Percentiles rank a stretch among this genome's conserved stretches.
Evolutionary conservation across 1,284 basidiomycete genomes (phyloP).

Genomic region (Vanrija sp.): DNA sequence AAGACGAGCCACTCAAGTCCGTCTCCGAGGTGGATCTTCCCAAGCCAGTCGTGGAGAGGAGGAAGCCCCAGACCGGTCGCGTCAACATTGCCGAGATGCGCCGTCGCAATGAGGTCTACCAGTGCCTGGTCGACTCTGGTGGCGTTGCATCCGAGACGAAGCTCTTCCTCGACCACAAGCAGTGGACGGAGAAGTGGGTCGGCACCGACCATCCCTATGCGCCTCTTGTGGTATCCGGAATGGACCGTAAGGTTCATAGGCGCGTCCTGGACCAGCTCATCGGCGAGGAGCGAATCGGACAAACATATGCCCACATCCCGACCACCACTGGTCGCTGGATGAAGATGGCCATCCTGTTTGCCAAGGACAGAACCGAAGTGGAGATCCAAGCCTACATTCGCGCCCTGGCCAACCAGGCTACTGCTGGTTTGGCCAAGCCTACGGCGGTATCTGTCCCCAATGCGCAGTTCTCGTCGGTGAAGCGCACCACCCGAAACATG

Average conservation of each 20-base stretch:
- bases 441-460: conserved; percentile 1
- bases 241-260: conserved; percentile 37
- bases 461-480: neutral
- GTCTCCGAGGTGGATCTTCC: neutral
- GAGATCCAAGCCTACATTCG: conserved; percentile 29
- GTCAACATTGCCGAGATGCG: conserved; percentile 30
- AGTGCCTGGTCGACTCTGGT: conserved; percentile 28
- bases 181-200: conserved; percentile 31
- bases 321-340: conserved; percentile 36
- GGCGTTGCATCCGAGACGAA: conserved; percentile 25
- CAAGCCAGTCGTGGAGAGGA: neutral
- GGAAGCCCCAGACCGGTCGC: conserved; percentile 4
- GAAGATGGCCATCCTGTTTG: conserved; percentile 20
- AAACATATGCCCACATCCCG: conserved; percentile 19
- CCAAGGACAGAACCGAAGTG: conserved; percentile 18
- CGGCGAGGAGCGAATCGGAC: conserved; percentile 22
- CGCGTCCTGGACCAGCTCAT: conserved; percentile 19
- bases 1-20: conserved; percentile 3
- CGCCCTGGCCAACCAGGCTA: conserved; percentile 12
- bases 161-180: conserved; percentile 23
- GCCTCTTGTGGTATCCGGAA: conserved; percentile 23
- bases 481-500: too few species aligned
- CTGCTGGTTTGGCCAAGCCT: conserved; percentile 1
- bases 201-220: conserved; percentile 37
- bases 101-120: conserved; percentile 31